Evolutionary conservation across 1,284 basidiomycete genomes (phyloP), one percentile per base, ranked within the genome.

Genomic region (Puccinia polysora): DNA sequence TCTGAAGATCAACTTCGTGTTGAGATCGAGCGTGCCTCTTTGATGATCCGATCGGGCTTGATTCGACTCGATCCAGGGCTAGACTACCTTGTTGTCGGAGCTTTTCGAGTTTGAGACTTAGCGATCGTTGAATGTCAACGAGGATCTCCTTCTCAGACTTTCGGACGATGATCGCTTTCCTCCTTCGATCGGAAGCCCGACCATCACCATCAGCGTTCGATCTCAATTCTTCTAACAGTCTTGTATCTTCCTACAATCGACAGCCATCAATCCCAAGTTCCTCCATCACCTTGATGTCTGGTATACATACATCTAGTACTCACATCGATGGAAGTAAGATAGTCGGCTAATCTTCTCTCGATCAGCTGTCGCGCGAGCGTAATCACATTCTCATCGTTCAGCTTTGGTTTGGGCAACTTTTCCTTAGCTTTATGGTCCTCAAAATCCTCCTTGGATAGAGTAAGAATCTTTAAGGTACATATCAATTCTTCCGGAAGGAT

Each of bases 111-210:
- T n/a, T n/a, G n/a, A n/a, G n/a, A n/a, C n/a, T n/a, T n/a, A n/a
- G n/a, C n/a, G n/a, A n/a, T n/a, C n/a, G n/a, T n/a, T n/a, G n/a
- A n/a, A n/a, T n/a, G n/a, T n/a, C n/a, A n/a, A n/a, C n/a, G 56
- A 93, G 76, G 23, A 92, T 86, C 30, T 84, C 81, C 81, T 92
- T 91, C 81, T 94, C 91, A 4, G 89, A 89, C 30, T 89, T 77
- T 45, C 91, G 84, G 3, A 93, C 89, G 49, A 89, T 81, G 7
- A 89, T 76, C 0, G 91, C 89, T 73, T 87, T 83, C 72, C 83
- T 82, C 76, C 83, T 84, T 73, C 86, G 86, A 25, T 80, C 71
- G 5, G 82, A 74, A n/a, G n/a, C n/a, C n/a, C n/a, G n/a, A 4
- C 15, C 38, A 20, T 50, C 49, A 20, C n/a, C 49, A 18, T 20